These are phyloP conservation scores for Nothophoma quercina DNA, from an alignment of 2,329 filamentous ascomycete species.

Conservation along the genomic window DNA sequence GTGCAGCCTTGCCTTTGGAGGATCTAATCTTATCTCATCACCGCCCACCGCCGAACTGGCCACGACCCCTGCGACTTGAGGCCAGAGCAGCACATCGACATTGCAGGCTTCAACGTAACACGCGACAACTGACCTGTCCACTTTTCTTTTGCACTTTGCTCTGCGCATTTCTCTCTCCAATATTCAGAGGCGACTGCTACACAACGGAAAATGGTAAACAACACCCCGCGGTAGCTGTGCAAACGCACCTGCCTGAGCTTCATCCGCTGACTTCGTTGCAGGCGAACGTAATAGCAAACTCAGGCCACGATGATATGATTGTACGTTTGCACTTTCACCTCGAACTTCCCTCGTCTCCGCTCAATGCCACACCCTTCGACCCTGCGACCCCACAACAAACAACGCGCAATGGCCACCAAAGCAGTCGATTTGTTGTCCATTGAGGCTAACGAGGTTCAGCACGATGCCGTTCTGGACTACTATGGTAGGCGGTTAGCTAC, in stretches of 20 bases:
- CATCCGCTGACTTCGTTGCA: conserved; percentile 49
- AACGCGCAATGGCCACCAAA: conserved; percentile 24
- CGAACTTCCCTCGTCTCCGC: background rate
- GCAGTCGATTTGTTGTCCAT: conserved; percentile 39
- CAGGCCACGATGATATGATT: conserved; percentile 99
- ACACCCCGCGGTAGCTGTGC: conserved; percentile 13
- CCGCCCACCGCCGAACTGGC: conserved; percentile 24
- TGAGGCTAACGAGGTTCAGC: conserved; percentile 63
- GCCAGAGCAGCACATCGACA: conserved; percentile 45
- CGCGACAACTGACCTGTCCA: conserved; percentile 10
- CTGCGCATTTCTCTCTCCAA: background rate
- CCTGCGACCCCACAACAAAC: background rate
- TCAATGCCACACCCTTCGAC: background rate
- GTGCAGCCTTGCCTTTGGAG: background rate
- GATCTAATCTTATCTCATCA: conserved; percentile 46
- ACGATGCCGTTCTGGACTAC: conserved; percentile 98
- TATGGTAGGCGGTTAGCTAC: conserved; percentile 96
- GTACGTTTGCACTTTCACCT: conserved; percentile 65
- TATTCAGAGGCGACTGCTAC: conserved; percentile 9
- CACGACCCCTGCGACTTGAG: conserved; percentile 41
- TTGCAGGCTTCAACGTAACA: conserved; percentile 30
- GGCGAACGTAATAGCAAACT: conserved; percentile 83
- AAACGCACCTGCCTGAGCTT: conserved; percentile 33
- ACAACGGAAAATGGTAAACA: conserved; percentile 38
- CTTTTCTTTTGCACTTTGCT: background rate